Base-by-base conservation (phyloP, 2,329 filamentous ascomycete genomes). In the Ascochyta pisi region DNA sequence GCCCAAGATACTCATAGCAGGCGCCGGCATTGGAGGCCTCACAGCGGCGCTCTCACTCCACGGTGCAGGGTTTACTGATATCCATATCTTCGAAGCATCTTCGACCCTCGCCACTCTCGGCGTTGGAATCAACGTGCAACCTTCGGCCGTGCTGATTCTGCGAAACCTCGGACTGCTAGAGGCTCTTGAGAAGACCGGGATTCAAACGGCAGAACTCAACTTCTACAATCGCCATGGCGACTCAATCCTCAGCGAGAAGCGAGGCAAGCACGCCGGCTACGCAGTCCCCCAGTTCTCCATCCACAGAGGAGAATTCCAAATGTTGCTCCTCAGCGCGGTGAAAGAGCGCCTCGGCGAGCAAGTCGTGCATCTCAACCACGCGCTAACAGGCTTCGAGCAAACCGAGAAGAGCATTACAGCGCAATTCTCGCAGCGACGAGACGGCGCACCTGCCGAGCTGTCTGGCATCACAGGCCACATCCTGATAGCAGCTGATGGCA, bases 1-100 rank as follows among this genome's bases (percentile, higher is more conserved):
- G 31, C 67, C 68, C 12, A 70, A 64, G 41, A 68, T 71, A 34
- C 47, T 68, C 39, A 68, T 71, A 35, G 66, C 59, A 27, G 69
- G 69, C 16, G 65, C 67, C 86, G 89, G 90, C 59, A 93, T 94
- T 87, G 90, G 89, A 49, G 90, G 90, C 31, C 78, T 93, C 33
- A 84, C 88, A 52, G 83, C 81, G 34, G 89, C 89, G 7, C 82
- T 93, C 37, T 84, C 89, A 13, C 82, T 93, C 29, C 89, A 90
- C 29, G 89, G 88, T 71, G 86, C 86, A 69, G 90, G 90, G 2
- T 73, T 77, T 58, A 77, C 65, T n/a, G 70, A 79, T 62, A 75
- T 81, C 44, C 64, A 76, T 38, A 69, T 81, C 23, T 81, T 77
- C 61, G 79, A 81, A 57, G 74, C 78, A 2, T 73, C 75, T 7